These are phyloP conservation scores for Ramicandelaber brevisporus DNA, from an alignment of 192 early-diverging fungal genomes.

Conservation along the genomic window DNA sequence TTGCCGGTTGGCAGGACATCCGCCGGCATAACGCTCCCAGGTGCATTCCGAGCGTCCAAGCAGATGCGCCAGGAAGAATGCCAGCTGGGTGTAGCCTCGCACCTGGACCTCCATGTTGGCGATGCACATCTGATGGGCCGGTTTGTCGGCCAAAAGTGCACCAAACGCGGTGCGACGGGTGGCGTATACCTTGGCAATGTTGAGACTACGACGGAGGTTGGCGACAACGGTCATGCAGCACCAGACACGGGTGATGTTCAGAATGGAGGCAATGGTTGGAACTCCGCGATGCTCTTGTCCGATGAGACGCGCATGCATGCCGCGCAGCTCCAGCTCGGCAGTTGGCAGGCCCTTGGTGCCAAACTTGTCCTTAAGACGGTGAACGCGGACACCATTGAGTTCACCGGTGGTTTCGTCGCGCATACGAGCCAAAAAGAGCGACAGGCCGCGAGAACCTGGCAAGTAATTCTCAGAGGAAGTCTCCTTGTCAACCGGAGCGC, in stretches of 20 bases:
- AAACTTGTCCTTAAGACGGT: slow-evolving; percentile 41
- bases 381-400: slow-evolving; percentile 34
- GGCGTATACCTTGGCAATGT: too few relatives aligned
- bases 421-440: slow-evolving; percentile 29
- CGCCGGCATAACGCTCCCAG: too few relatives aligned
- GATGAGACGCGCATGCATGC: slow-evolving; percentile 20
- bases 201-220: too few relatives aligned
- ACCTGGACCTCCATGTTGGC: too few relatives aligned
- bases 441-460: slow-evolving; percentile 24
- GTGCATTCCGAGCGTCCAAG: too few relatives aligned
- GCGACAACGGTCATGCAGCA: too few relatives aligned
- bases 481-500: not conserved
- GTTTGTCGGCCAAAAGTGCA: too few relatives aligned
- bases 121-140: too few relatives aligned
- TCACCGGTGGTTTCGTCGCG: slow-evolving; percentile 20
- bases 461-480: not conserved
- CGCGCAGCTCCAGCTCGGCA: slow-evolving; percentile 33
- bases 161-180: too few relatives aligned
- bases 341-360: slow-evolving; percentile 44
- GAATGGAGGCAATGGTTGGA: slow-evolving; percentile 27
- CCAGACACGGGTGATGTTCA: slow-evolving; percentile 46
- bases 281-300: slow-evolving; percentile 25
- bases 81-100: too few relatives aligned
- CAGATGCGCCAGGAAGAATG: too few relatives aligned
- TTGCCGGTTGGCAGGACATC: slow-evolving; percentile 3